Base-by-base conservation (phyloP, 2,329 filamentous ascomycete species). In the Alternaria alternata region DNA sequence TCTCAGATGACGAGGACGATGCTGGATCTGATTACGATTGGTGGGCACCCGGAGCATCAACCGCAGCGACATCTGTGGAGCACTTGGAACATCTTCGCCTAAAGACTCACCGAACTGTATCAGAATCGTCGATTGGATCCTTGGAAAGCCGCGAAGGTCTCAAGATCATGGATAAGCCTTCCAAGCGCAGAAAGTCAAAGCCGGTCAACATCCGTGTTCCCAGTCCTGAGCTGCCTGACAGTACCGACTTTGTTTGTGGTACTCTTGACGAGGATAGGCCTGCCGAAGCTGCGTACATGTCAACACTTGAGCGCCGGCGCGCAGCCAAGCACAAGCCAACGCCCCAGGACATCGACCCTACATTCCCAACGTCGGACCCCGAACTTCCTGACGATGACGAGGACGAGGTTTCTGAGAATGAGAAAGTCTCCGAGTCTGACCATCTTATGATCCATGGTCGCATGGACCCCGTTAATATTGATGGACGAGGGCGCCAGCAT, bases 161-260 rank as follows among this genome's bases (percentile, higher is more conserved):
- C 54, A 70, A 70, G 44, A 73, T 73, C 34, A 67, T 63, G 32
- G 66, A 69, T 48, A 73, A 68, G 44, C 60, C 68, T 20, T 72
- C 72, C 24, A 85, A 73, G 65, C 72, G 72, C 26, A 75, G 83
- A 77, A 70, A 79, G 78, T 81, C 83, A 84, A 82, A 76, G 43
- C 82, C 81, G 41, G 73, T 79, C 47, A 87, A 85, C 63, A 88
- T 89, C 67, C 89, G 89, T 22, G 85, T 88, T 39, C 73, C 75
- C 18, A 91, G 91, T 1, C 92, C 92, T 2, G 93, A 97, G 74
- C 84, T 99, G 11, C 95, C 95, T 1, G 95, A 99, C 78, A 97
- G 94, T 79, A 98, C 95, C 14, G 95, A 99, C 78, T 99, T 99
- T 68, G 95, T 99, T n/a, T 98, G 95, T 73, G 95, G 95, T 59